Evolutionary conservation across 192 early-diverging fungal genomes (phyloP), one percentile per base, ranked within the genome.

Genomic region (Backusella morwellensis): DNA sequence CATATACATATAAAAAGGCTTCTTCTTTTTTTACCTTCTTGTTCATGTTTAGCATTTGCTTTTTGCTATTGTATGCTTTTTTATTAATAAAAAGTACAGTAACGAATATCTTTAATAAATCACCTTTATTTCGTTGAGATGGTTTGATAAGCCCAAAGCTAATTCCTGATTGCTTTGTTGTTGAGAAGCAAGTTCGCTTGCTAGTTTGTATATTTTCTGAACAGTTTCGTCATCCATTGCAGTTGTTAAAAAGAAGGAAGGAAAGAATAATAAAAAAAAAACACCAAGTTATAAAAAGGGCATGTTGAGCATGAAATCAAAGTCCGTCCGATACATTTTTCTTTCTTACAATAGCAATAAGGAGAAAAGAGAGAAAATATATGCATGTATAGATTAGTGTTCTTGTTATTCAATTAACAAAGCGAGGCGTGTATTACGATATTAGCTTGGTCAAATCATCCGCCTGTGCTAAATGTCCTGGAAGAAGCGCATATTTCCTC

Each of bases 161-260:
- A 83, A 76, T 26, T 83, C 81, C 14, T 83, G 79, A 52, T 87
- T 87, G 15, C 77, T 78, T 41, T 83, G 82, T 47, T 80, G 81
- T 73, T 85, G 84, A 38, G 80, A 76, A 15, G 81, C 77, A 35
- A 87, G 78, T 71, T 87, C 86, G 63, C 83, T 87, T 35, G 86
- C 83, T 15, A 85, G 74, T 68, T 85, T 85, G 76, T 82, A 83
- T 36, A 87, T 75, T 69, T 78, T 82, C 71, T 87, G 86, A 66
- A 83, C 77, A 15, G 80, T 75, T 36, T 78, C 77, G 59, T 87
- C 86, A 38, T 87, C 86, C 50, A 83, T 81, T n/a, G 47, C n/a
- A 40, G 47, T 21, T 50, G 4, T 5, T 50, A 17, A 44, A 44
- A 44, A 44, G 19, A 50, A 50, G n/a, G 19, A 50, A 50, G 17